Base-by-base conservation (phyloP, 225 moss, liverwort and hornwort species). In the Takakia lepidozioides region DNA sequence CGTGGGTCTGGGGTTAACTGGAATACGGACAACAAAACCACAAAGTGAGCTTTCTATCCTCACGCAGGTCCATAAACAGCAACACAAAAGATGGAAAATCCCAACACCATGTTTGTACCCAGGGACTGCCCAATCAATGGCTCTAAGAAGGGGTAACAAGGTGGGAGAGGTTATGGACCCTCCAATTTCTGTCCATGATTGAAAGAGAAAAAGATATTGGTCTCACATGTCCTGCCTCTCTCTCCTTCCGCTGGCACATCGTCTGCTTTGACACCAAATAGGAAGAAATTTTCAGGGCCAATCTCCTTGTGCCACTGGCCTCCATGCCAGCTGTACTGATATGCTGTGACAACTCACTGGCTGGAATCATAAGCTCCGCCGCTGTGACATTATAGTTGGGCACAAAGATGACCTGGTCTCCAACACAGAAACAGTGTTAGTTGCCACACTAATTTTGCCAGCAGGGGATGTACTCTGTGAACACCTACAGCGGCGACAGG, bases 301-400 rank as follows among this genome's bases (percentile, higher is more conserved):
- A 68, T 51, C 8, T 71, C 84, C 51, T 74, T n/a, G 87, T 84
- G 40, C 87, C 87, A 43, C 87, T 88, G 21, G 87, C 87, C 61
- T 84, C 84, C 87, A 84, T 83, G 46, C 87, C 87, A 20, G 87
- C 87, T 27, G 83, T 84, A 25, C 76, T 76, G 29, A 87, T 87
- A 56, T 87, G 87, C 25, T 87, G 81, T 19, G 87, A 87, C 46
- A 87, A 60, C 47, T 87, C 84, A 49, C 69, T 87, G 16, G 87
- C 87, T 38, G 87, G 87, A 39, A 87, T 65, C 46, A 80, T 76
- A 17, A 83, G 65, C 71, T 87, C 75, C 2, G 75, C 75, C 4
- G 69, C 76, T 19, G 84, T 77, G 14, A 88, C 87, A 22, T 74
- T 84, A 65, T 88, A 88, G 62, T 87, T 84, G 17, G 87, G 87